Evolutionary conservation across 352 stramenopile genomes (phyloP), one percentile per base, ranked within the genome.

Genomic region (Phytophthora pinifolia): DNA sequence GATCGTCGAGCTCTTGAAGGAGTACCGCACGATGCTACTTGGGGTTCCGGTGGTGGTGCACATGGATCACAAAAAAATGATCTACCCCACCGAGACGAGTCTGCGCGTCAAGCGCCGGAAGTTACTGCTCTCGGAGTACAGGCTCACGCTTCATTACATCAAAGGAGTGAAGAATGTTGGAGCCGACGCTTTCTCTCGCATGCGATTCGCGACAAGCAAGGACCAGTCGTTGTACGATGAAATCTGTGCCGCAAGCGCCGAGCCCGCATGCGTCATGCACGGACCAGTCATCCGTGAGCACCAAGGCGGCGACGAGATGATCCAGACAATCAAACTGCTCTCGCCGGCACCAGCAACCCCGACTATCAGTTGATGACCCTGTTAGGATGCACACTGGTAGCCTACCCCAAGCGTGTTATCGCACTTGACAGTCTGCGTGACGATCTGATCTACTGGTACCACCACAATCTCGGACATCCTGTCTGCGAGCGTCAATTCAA

Each of bases 351-450:
- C n/a, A 56, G 47, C 25, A 56, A 56, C 9, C 48, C 48, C 6
- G 48, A 56, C 48, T 56, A n/a, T n/a, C n/a, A n/a, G n/a, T n/a
- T n/a, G n/a, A n/a, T n/a, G 30, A 0, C 48, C 8, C 48, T 56
- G 2, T 29, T 55, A 0, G 48, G 48, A 18, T 36, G n/a, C 9
- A 49, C 38, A 5, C 37, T 49, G n/a, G n/a, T n/a, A 1, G 30
- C 49, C 10, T 29, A 33, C 1, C 32, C 43, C 34, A 4, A 51
- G 10, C 46, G 46, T 25, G 42, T 59, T 14, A 41, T 59, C 20
- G 38, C 43, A 1, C 38, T 37, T 0, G 29, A 49, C 9, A 48
- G 1, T 14, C 17, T 48, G 30, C 49, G 49, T 2, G 30, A 48
- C 18, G 47, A 46, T 15, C 10, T 47, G 27, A 46, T 55, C 9